Evolutionary conservation across 768 basidiomycete genomes (phyloP), one percentile per base, ranked within the genome.

Genomic region (Boletus subcaerulescens): DNA sequence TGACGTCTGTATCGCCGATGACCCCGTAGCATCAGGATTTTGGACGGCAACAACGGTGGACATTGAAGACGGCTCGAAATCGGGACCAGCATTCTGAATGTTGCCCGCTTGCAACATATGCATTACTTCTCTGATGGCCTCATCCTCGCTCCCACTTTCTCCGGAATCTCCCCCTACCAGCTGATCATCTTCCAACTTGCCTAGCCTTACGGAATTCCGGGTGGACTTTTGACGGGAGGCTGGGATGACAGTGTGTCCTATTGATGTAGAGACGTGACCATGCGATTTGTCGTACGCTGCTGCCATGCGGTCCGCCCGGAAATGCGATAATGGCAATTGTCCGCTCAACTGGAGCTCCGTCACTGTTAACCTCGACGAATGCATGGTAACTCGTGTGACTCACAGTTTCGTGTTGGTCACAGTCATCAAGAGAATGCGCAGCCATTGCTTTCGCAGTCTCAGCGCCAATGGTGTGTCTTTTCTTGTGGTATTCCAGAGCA

Each of bases 401-500:
- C 54, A 80, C 83, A 50, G 72, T 69, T 62, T 75, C 71, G 53
- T 80, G 76, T 63, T 75, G 73, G 43, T 77, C 78, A 45, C 76
- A 62, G 31, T 72, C 71, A 35, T 74, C 72, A 53, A 78, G 76
- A 22, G 71, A 68, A 59, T 79, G 79, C 7, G 74, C 72, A 48
- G 73, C 71, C 75, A 87, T 76, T 11, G 78, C 80, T 39, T 74
- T 73, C 14, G 79, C 73, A 42, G 81, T 79, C 44, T 78, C 79
- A 38, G 78, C 73, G 1, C 83, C 82, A 48, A 91, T 77, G 17
- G 73, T 73, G 35, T 69, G 71, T 46, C 87, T 81, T 65, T 83
- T 87, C 58, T 77, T 71, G 66, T 86, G 76, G 63, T 92, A 91
- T 59, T 84, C 83, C 40, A 91, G 63, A 17, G 85, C 83, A 59